Base-by-base conservation (phyloP, 148 eudicot species). In the Fagopyrum esculentum region DNA sequence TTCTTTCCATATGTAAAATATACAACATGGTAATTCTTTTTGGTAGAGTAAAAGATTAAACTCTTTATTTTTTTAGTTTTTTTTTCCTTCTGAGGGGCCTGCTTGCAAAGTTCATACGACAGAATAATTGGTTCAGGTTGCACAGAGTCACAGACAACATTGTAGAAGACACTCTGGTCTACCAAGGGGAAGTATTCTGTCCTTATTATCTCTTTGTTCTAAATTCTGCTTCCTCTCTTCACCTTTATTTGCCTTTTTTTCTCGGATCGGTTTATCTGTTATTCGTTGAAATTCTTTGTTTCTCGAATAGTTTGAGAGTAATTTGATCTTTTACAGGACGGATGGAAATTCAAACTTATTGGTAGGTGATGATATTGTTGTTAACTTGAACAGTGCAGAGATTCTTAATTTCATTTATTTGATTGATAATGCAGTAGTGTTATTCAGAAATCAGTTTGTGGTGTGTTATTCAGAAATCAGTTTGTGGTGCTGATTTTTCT, bases 1-100 rank as follows among this genome's bases (percentile, higher is more conserved):
- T 86, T 87, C 84, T 89, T 85, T 81, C 81, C 55, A 84, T 82
- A 66, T 89, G 90, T 89, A 86, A 79, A 75, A 84, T 84, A 84
- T 74, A 75, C 48, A 74, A 79, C 19, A 45, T 83, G 78, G 61
- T 84, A 74, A 80, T 78, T 86, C 80, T 79, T 83, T 85, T 82
- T 81, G 81, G 80, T 84, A 80, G 80, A 78, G 79, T 69, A 75
- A 81, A 74, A 78, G 71, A 66, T 66, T 43, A 66, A 40, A 66
- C 46, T 43, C 71, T 78, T 79, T 76, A 35, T 78, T 80, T 79
- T 79, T 80, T 78, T 72, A 74, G 79, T 69, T 86, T 35, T 35
- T 35, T 35, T 35, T 35, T 35, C 3, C 78, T 45, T 57, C 77
- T 56, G 77, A 76, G 83, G 79, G 77, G 63, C 76, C 77, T 72